A percentile compares a stretch with the other conserved stretches of the same genome.
phyloP scores from a whole-genome alignment of 345 rosid species.

The Populus davidiana region DNA sequence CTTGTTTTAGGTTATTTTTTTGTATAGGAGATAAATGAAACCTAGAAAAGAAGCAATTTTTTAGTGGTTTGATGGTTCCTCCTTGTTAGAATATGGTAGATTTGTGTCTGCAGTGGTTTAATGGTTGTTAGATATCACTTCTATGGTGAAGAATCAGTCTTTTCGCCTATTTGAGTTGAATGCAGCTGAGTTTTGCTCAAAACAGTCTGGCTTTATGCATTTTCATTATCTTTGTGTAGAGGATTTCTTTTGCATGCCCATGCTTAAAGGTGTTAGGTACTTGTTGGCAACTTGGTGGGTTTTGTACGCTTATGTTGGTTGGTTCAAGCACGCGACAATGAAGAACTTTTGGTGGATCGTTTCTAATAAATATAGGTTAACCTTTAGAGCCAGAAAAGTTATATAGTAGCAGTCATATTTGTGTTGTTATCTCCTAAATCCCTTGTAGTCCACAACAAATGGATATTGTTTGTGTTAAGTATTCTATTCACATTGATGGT shows the following conservation, averaged over 20 bases:
- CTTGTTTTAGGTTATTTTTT: background rate
- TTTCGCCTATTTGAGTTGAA: background rate
- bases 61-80: background rate
- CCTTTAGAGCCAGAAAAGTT: background rate
- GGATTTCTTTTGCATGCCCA: background rate
- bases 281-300: background rate
- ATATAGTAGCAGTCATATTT: background rate
- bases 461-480: background rate
- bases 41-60: background rate
- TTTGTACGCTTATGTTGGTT: background rate
- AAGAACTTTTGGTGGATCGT: background rate
- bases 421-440: slow-evolving; percentile 1
- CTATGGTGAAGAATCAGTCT: background rate
- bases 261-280: background rate
- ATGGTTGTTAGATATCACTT: background rate
- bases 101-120: background rate
- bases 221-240: background rate
- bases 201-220: background rate
- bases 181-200: background rate
- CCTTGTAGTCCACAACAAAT: background rate
- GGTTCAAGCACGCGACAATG: background rate
- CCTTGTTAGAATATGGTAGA: background rate
- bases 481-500: background rate
- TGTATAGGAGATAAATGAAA: background rate
- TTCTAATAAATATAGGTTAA: background rate